phyloP scores from a whole-genome alignment of 768 basidiomycete species.

The Gymnopilus junonius region DNA sequence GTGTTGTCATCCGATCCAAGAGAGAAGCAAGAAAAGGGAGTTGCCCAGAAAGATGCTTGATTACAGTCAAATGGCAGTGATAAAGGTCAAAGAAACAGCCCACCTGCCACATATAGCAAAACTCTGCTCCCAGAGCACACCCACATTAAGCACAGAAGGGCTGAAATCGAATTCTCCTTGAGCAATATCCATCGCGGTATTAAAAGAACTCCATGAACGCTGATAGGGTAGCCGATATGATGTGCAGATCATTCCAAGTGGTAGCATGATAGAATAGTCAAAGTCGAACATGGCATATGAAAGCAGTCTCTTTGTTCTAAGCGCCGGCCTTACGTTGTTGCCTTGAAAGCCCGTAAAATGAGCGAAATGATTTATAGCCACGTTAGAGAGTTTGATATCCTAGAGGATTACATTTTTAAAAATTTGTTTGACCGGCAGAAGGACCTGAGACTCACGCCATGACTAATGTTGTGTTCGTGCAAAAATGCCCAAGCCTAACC shows the following conservation, averaged over 20 bases:
- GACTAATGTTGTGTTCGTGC: too few species aligned
- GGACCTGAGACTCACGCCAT: too few species aligned
- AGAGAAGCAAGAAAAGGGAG: conserved; percentile 31
- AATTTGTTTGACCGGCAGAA: too few species aligned
- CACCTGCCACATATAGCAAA: conserved; percentile 14
- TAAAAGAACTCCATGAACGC: background rate
- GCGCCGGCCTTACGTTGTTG: background rate
- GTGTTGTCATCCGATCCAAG: conserved; percentile 30
- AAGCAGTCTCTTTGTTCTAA: conserved; percentile 12
- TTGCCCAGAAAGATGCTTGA: conserved; percentile 19
- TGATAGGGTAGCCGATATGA: conserved; percentile 15
- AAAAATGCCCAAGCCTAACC: too few species aligned
- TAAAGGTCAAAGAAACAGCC: background rate
- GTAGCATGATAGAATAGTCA: conserved; percentile 17
- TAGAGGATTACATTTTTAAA: too few species aligned
- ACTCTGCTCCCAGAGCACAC: conserved; percentile 15
- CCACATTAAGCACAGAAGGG: conserved; percentile 28
- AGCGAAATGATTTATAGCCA: too few species aligned
- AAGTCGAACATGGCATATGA: conserved; percentile 26
- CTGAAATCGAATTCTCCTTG: conserved; percentile 30
- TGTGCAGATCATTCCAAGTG: background rate
- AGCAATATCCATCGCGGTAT: conserved; percentile 11
- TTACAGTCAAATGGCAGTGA: background rate
- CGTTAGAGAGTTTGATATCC: too few species aligned
- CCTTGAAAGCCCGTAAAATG: too few species aligned